Evolutionary conservation across 2,329 filamentous ascomycete species (phyloP), one percentile per base, ranked within the genome.

Genomic region (Cytospora chrysosperma): DNA sequence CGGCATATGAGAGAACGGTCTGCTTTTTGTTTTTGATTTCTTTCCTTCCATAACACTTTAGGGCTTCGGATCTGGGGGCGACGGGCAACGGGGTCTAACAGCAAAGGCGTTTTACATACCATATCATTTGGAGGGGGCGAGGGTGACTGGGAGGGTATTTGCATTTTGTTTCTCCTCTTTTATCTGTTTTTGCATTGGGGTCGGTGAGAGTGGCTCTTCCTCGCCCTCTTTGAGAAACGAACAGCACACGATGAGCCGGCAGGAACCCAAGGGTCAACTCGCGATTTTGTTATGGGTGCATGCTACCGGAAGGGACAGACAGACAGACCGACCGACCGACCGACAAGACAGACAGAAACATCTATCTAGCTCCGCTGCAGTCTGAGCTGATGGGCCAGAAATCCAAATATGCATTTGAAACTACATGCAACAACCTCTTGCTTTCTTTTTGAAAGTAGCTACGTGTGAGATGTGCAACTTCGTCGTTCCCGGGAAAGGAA

Each of bases 41-140:
- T 5, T 27, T n/a, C 47, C 32, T 47, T 17, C 24, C 32, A 12
- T 51, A n/a, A n/a, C n/a, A n/a, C n/a, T n/a, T 15, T 24, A 19
- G 24, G 21, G n/a, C 7, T n/a, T n/a, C 40, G 40, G 40, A 43
- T n/a, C 6, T 13, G 12, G 12, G 21, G 17, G n/a, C 7, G 40
- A 6, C n/a, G 21, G 28, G 26, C 24, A 50, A 34, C 26, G 17
- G 28, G 30, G 58, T 40, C n/a, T 47, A 37, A 56, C 37, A 47
- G 57, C 56, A n/a, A 63, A 56, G 61, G 56, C 51, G 57, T 63
- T 47, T 24, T 19, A 54, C 27, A 60, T 51, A 51, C 26, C 28
- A 59, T 59, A 27, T 37, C 9, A 21, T 24, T 21, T 52, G 26
- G 24, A 52, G 24, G n/a, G 21, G 6, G 40, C 8, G 21, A 2